Evolutionary conservation across 768 basidiomycete species (phyloP).

Genomic region (Lepiota venenata): DNA sequence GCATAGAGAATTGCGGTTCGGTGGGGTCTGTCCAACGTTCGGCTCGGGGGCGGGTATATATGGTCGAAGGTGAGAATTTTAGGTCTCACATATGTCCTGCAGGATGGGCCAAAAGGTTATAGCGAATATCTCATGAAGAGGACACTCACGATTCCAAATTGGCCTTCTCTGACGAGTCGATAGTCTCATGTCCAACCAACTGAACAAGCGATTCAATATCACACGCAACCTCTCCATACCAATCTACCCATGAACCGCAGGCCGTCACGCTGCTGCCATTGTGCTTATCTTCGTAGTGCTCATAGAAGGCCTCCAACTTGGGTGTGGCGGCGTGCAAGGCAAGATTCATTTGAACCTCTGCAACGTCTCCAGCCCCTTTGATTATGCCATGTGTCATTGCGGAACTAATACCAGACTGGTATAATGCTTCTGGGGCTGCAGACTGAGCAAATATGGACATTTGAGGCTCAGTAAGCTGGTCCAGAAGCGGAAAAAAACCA

Average conservation of each 20-base stretch:
- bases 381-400: slow-evolving; percentile 46
- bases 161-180: slow-evolving; percentile 32
- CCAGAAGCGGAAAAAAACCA: slow-evolving; percentile 74
- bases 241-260: slow-evolving; percentile 80
- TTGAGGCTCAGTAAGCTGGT: slow-evolving; percentile 56
- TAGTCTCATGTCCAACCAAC: slow-evolving; percentile 48
- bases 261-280: slow-evolving; percentile 25
- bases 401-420: slow-evolving; percentile 51
- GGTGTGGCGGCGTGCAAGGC: slow-evolving; percentile 78
- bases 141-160: slow-evolving; percentile 24
- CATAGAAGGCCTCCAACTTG: slow-evolving; percentile 80
- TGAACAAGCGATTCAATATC: slow-evolving; percentile 55
- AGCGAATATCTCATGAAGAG: neutral
- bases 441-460: slow-evolving; percentile 29
- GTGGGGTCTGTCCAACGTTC: slow-evolving; percentile 41
- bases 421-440: slow-evolving; percentile 45
- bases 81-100: slow-evolving; percentile 34
- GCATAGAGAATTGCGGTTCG: slow-evolving; percentile 80
- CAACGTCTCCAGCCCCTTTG: slow-evolving; percentile 43
- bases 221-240: slow-evolving; percentile 76
- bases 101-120: neutral
- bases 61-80: slow-evolving; percentile 77
- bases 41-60: slow-evolving; percentile 49
- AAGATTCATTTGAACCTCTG: slow-evolving; percentile 66
- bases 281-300: slow-evolving; percentile 52